Evolutionary conservation across 75 land plant genomes (phyloP), one percentile per base, ranked within the genome.

Genomic region (Chamaecyparis obtusa): DNA sequence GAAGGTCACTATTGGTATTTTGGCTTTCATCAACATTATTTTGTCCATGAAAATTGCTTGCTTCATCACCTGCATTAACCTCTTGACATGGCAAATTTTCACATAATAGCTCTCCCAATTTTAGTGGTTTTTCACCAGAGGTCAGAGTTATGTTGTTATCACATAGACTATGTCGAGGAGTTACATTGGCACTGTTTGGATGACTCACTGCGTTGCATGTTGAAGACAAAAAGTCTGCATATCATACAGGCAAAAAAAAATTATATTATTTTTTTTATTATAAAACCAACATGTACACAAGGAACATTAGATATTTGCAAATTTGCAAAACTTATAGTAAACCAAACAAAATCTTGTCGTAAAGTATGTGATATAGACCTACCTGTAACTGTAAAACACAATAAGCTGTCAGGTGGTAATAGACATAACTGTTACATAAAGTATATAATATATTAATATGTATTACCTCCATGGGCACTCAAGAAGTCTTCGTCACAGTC

Each of bases 401-500:
- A 27, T 9, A 81, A 81, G 14, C 15, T 46, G 51, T 27, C 48
- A 81, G 32, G 30, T 81, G 15, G 46, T 46, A n/a, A n/a, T 39
- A 80, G 39, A 37, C 44, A 10, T 27, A 27, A 27, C 48, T 14
- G 27, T 3, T 80, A 44, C 3, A 46, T 81, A 24, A 46, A 41
- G n/a, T 43, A 43, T 19, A 80, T 80, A 21, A n/a, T n/a, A n/a
- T n/a, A n/a, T n/a, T 41, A 39, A 11, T 44, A 43, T 21, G 24
- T 9, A 43, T 81, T 81, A 96, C 98, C 98, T 55, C 96, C 98
- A 5, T 78, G 91, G 43, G 94, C 91, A 85, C 98, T 96, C 46
- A 88, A 85, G 78, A 90, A 96, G 81, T 96, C 98, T 32, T 96
- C 98, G 11, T 96, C 98, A 85, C 92, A 91, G 32, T 96, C 98